Conservation (phyloP, 495 filamentous ascomycete species). For the Talaromyces stipitatus region DNA sequence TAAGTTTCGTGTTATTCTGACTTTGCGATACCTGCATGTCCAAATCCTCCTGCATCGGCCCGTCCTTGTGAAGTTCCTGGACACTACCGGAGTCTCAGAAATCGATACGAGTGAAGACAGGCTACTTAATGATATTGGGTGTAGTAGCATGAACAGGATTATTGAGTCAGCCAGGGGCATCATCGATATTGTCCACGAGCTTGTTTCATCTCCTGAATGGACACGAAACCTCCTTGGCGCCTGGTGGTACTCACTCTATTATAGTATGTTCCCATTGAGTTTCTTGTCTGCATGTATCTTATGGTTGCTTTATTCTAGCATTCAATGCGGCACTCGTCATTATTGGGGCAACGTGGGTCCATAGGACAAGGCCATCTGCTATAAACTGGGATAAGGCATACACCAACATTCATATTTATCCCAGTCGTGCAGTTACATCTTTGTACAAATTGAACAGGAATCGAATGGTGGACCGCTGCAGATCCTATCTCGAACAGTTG, state of each 20-base stretch:
- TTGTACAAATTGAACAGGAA: too few species aligned
- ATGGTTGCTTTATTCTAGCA: slow-evolving; percentile 11
- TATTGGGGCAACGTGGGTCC: slow-evolving; percentile 22
- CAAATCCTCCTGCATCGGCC: slow-evolving; percentile 25
- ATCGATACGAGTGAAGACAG: too few species aligned
- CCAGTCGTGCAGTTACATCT: too few species aligned
- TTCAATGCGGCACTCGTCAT: slow-evolving; percentile 35
- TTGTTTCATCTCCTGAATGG: slow-evolving; percentile 17
- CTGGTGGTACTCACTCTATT: slow-evolving; percentile 38
- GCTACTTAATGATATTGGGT: too few species aligned
- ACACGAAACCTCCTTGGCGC: slow-evolving; percentile 25
- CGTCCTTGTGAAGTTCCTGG: slow-evolving; percentile 24
- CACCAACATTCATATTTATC: too few species aligned
- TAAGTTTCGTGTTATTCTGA: slow-evolving; percentile 22
- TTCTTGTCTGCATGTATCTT: neutral
- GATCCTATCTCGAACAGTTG: too few species aligned
- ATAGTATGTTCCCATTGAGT: too few species aligned
- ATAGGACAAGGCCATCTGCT: slow-evolving; percentile 11
- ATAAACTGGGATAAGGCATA: too few species aligned
- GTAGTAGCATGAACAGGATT: too few species aligned
- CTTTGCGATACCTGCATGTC: slow-evolving; percentile 27
- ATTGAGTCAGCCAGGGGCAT: slow-evolving; percentile 31
- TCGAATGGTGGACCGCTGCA: too few species aligned
- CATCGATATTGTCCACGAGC: slow-evolving; percentile 24
- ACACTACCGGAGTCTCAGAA: slow-evolving; percentile 19